Percentiles rank a stretch among this genome's conserved stretches.
Evolutionary conservation across 1,284 basidiomycete genomes (phyloP).

Genomic region (Moniliella sp.): DNA sequence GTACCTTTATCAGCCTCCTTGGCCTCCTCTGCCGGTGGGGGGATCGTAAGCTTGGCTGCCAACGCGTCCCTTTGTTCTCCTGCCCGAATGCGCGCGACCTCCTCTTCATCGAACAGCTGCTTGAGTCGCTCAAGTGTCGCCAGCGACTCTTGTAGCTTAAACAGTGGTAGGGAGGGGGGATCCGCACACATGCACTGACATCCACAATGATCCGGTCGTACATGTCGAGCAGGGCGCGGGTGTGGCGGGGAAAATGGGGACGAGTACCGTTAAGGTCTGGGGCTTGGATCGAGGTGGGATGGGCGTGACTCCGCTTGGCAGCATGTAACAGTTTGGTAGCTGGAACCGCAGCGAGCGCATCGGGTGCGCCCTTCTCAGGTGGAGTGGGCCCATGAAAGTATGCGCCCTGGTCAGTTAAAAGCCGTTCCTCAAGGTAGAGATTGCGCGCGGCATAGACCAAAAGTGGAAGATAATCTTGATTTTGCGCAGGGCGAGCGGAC

Average conservation of each 20-base stretch:
- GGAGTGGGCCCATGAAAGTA: too few species aligned
- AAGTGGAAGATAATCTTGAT: conserved; percentile 80
- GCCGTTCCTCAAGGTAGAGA: conserved; percentile 72
- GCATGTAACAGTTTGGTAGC: too few species aligned
- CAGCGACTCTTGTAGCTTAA: conserved; percentile 50
- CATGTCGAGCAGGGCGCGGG: conserved; percentile 52
- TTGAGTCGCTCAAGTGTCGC: not conserved
- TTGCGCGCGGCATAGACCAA: conserved; percentile 72
- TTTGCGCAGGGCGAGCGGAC: conserved; percentile 53
- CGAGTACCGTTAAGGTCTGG: too few species aligned
- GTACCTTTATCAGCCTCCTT: too few species aligned
- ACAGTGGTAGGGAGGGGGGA: conserved; percentile 66
- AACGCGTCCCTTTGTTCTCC: conserved; percentile 1
- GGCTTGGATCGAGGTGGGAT: too few species aligned
- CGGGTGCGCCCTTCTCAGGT: too few species aligned
- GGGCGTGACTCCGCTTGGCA: too few species aligned
- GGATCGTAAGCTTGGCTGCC: too few species aligned
- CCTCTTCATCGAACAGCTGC: conserved; percentile 1
- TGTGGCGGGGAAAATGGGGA: conserved; percentile 1
- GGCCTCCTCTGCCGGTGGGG: too few species aligned
- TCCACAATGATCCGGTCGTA: conserved; percentile 68
- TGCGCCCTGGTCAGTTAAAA: conserved; percentile 63
- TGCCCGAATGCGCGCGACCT: conserved; percentile 1
- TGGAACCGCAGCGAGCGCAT: too few species aligned
- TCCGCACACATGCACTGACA: conserved; percentile 66